These are phyloP conservation scores for Alternaria burnsii DNA, from an alignment of 2,329 filamentous ascomycete genomes.

Conservation along the genomic window DNA sequence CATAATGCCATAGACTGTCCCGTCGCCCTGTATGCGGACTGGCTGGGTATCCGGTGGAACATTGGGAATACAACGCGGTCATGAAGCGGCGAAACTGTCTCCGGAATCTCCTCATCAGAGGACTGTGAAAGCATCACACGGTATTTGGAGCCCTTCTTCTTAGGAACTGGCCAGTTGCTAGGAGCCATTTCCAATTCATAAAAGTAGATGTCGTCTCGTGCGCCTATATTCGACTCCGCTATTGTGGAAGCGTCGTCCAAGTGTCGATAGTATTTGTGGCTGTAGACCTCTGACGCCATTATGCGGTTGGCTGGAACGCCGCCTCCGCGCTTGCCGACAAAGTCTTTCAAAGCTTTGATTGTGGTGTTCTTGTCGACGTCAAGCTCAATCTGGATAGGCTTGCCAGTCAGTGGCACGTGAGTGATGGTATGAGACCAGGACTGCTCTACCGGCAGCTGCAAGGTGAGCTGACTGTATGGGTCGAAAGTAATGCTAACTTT, in stretches of 20 bases:
- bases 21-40: slow-evolving; percentile 42
- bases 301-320: slow-evolving; percentile 66
- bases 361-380: slow-evolving; percentile 81
- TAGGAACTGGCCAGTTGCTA: slow-evolving; percentile 75
- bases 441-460: slow-evolving; percentile 88
- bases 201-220: slow-evolving; percentile 70
- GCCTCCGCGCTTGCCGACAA: slow-evolving; percentile 63
- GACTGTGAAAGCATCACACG: slow-evolving; percentile 58
- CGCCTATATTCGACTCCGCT: slow-evolving; percentile 73
- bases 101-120: slow-evolving; percentile 58
- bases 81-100: slow-evolving; percentile 69
- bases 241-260: slow-evolving; percentile 73
- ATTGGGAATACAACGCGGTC: slow-evolving; percentile 75
- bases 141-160: slow-evolving; percentile 55
- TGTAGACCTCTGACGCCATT: slow-evolving; percentile 85
- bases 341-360: slow-evolving; percentile 72
- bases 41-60: slow-evolving; percentile 64
- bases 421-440: slow-evolving; percentile 78
- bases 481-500: slow-evolving; percentile 99
- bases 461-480: slow-evolving; percentile 91
- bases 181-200: slow-evolving; percentile 82
- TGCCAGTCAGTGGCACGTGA: slow-evolving; percentile 78
- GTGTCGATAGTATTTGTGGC: slow-evolving; percentile 83
- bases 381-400: slow-evolving; percentile 75
- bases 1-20: slow-evolving; percentile 48